Evolutionary conservation across 106 monocot genomes (phyloP), one percentile per base, ranked within the genome.

Genomic region (Dendrobium catenatum): DNA sequence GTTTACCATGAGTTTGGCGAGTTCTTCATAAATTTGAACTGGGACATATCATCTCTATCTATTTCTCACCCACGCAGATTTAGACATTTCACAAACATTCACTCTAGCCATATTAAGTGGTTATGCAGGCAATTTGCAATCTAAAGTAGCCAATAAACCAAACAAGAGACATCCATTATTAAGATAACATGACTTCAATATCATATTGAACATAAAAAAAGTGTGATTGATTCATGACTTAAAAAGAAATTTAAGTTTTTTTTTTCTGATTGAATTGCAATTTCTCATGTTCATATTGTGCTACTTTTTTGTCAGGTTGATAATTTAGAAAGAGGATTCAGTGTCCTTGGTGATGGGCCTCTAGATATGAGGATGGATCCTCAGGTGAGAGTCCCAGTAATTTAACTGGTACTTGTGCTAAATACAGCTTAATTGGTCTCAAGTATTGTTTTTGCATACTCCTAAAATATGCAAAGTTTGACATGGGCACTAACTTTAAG

Each of bases 301-400:
- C 49, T 76, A 47, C 9, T 48, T 47, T 37, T 74, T 55, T 78
- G 27, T 24, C 80, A 97, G 94, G 86, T 97, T 41, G 82, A 95
- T 77, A n/a, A 84, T 82, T 79, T 90, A 9, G 82, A 87, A 48
- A 85, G 98, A 81, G 98, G 98, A 80, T 99, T 99, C 55, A 99
- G 95, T 74, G 86, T 93, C 40, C 85, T 95, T 13, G 80, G 78
- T 16, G 90, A 95, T 79, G 98, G 95, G 41, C 95, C 95, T 58
- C 80, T 99, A 49, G 98, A 99, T 85, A 99, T 99, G 98, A 87
- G 98, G 66, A 99, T 99, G 98, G 81, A 91, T 80, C 93, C 98
- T 48, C 85, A 95, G 91, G 98, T 95, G 33, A 78, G 83, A 82
- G 48, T 46, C 15, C 4, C 29, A 42, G 10, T 67, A 24, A 24